Percentiles rank a stretch among this genome's conserved stretches.
Conservation (phyloP, 805 yeast species). For the Maudiozyma turicensis region DNA sequence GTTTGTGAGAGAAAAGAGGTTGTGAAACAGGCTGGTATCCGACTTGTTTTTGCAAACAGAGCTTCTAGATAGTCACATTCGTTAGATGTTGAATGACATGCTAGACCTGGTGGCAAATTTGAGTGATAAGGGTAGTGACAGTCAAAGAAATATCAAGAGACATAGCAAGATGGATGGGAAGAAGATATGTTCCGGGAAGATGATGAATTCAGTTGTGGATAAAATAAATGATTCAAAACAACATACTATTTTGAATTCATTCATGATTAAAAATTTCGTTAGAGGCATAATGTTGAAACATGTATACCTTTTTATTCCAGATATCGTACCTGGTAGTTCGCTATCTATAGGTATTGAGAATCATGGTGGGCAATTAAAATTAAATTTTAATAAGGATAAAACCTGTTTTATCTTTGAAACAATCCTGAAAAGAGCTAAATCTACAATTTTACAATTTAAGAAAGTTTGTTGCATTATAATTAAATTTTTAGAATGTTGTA, state of each 20-base stretch:
- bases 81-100: not conserved
- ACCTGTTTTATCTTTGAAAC: conserved; percentile 10
- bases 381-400: conserved; percentile 2
- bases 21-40: not conserved
- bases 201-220: not conserved
- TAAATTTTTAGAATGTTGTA: conserved; percentile 18
- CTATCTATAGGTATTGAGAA: too few relatives aligned
- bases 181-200: not conserved
- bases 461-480: conserved; percentile 18
- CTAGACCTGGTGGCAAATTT: not conserved
- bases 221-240: not conserved
- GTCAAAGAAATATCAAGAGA: too few relatives aligned
- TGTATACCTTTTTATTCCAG: conserved; percentile 4
- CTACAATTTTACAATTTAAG: conserved; percentile 16
- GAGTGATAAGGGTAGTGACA: not conserved
- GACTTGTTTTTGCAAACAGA: not conserved
- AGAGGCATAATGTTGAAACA: conserved; percentile 10
- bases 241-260: conserved; percentile 5
- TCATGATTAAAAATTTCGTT: conserved; percentile 13
- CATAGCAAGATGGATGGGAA: not conserved
- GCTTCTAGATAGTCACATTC: conserved; percentile 1
- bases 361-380: not conserved
- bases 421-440: conserved; percentile 12
- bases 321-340: not conserved
- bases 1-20: too few relatives aligned